phyloP scores from a whole-genome alignment of 2,329 filamentous ascomycete species.

The Alternaria sp. region DNA sequence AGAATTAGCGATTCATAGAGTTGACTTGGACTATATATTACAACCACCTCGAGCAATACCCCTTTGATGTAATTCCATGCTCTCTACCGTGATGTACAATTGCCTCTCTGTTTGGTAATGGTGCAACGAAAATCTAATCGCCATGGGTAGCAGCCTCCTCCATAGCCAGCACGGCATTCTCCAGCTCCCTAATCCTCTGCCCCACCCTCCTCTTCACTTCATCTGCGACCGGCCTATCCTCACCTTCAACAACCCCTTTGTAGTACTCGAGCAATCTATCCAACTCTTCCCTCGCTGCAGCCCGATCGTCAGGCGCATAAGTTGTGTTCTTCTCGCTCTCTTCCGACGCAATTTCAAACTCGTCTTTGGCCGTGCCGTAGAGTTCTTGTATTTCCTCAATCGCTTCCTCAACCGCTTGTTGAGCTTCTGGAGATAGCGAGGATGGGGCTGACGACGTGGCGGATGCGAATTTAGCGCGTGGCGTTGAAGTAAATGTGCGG shows the following conservation, averaged over 20 bases:
- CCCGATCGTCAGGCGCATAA: conserved; percentile 62
- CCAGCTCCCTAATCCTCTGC: conserved; percentile 60
- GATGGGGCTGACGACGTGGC: conserved; percentile 5
- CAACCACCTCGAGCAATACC: not conserved
- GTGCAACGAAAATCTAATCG: conserved; percentile 43
- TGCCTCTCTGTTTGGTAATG: not conserved
- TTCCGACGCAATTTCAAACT: conserved; percentile 60
- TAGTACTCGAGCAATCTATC: conserved; percentile 57
- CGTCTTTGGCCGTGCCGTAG: conserved; percentile 48
- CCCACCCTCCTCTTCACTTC: conserved; percentile 60
- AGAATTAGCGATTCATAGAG: not conserved
- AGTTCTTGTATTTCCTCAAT: conserved; percentile 47
- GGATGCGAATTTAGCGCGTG: conserved; percentile 10
- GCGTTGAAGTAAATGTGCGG: conserved; percentile 36
- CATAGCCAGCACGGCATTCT: conserved; percentile 58
- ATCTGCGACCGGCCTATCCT: conserved; percentile 52
- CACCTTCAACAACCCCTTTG: conserved; percentile 49
- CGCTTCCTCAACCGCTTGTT: conserved; percentile 32
- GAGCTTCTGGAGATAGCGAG: conserved; percentile 26
- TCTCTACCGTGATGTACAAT: not conserved
- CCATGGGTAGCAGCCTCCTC: conserved; percentile 59
- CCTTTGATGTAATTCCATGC: not conserved
- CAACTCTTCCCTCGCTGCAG: conserved; percentile 60
- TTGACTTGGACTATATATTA: not conserved
- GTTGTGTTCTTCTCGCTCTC: conserved; percentile 61